Evolutionary conservation across 2,329 filamentous ascomycete genomes (phyloP).

Genomic region (Trichoderma sp.): DNA sequence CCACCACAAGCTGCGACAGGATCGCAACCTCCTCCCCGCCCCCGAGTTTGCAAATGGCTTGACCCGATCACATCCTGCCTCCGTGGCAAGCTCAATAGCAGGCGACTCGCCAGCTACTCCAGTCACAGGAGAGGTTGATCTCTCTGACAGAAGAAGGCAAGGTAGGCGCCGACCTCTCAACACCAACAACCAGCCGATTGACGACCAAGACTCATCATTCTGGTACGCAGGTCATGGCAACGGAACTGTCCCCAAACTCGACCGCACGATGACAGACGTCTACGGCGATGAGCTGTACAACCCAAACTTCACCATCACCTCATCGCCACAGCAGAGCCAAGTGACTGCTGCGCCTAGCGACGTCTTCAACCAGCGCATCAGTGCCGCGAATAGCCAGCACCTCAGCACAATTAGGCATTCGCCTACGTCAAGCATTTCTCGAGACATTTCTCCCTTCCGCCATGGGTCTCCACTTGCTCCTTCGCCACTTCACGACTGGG

Average conservation of each 20-base stretch:
- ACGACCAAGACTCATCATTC: constrained; percentile 43
- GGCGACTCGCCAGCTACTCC: constrained; percentile 62
- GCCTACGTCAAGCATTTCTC: constrained; percentile 47
- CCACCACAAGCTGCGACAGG: constrained; percentile 37
- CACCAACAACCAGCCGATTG: not conserved
- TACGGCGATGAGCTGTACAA: constrained; percentile 85
- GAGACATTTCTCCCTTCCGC: constrained; percentile 33
- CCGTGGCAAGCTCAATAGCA: constrained; percentile 56
- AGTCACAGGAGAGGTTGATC: constrained; percentile 48
- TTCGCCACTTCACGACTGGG: constrained; percentile 44
- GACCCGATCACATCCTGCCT: constrained; percentile 50
- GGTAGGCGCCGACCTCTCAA: constrained; percentile 43
- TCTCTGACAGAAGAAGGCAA: constrained; percentile 50
- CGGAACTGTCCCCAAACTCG: constrained; percentile 67
- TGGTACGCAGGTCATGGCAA: constrained; percentile 38
- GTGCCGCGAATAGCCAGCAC: constrained; percentile 75
- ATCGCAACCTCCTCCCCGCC: constrained; percentile 45
- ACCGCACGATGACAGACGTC: constrained; percentile 81
- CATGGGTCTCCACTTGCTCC: constrained; percentile 78
- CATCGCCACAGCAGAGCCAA: constrained; percentile 48
- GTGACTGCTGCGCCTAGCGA: constrained; percentile 52
- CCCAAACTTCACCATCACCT: constrained; percentile 60
- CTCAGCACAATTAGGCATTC: constrained; percentile 55
- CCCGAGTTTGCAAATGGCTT: constrained; percentile 44
- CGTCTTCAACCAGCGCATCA: constrained; percentile 71